phyloP scores from a whole-genome alignment of 441 rosid species.

The Adansonia rubrostipa region DNA sequence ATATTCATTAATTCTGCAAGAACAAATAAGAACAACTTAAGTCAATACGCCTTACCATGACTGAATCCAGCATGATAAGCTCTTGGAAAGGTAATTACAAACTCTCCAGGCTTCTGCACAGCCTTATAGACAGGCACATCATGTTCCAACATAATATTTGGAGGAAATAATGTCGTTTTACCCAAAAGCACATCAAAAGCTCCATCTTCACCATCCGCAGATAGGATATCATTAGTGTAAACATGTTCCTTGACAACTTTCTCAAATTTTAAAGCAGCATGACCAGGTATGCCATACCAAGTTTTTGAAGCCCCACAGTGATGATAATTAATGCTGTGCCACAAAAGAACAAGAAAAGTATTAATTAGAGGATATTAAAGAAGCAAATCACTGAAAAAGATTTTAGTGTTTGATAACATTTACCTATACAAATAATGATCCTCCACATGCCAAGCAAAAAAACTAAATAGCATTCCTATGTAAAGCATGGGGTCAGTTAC shows the following conservation, averaged over 20 bases:
- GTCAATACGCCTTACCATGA: slow-evolving; percentile 63
- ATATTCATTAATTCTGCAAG: slow-evolving; percentile 16
- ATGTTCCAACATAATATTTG: slow-evolving; percentile 79
- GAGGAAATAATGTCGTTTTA: slow-evolving; percentile 97
- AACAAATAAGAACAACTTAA: slow-evolving; percentile 11
- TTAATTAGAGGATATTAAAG: not conserved
- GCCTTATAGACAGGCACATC: slow-evolving; percentile 95
- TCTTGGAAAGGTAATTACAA: slow-evolving; percentile 86
- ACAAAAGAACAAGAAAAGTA: slow-evolving; percentile 22
- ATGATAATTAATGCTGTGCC: slow-evolving; percentile 91
- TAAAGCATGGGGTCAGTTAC: slow-evolving; percentile 99
- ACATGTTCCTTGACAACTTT: slow-evolving; percentile 88
- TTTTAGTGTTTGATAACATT: not conserved
- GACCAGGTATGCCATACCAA: slow-evolving; percentile 99
- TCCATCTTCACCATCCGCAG: slow-evolving; percentile 89
- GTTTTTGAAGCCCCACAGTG: slow-evolving; percentile 99
- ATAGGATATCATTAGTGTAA: slow-evolving; percentile 73
- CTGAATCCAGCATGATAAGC: slow-evolving; percentile 99
- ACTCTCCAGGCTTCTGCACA: slow-evolving; percentile 98
- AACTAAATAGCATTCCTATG: slow-evolving; percentile 98
- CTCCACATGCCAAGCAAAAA: slow-evolving; percentile 99
- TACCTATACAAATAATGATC: slow-evolving; percentile 99
- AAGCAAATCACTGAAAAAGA: not conserved
- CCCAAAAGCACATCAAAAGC: slow-evolving; percentile 97
- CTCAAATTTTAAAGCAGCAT: slow-evolving; percentile 90